Evolutionary conservation across 2,329 filamentous ascomycete species (phyloP).

Genomic region (Hypoxylon sp.): DNA sequence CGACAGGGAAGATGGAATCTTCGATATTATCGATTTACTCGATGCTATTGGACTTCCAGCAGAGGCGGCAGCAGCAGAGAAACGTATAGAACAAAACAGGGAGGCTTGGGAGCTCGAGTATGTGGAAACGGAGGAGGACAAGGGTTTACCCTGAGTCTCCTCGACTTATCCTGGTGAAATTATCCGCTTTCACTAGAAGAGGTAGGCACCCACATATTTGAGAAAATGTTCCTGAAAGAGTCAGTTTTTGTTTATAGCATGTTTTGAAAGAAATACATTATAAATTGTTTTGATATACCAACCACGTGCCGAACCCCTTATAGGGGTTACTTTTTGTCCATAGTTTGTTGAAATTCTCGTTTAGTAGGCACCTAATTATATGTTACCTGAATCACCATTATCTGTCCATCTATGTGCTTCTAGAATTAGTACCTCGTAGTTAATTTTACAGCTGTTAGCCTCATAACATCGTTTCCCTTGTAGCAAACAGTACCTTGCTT

Average conservation of each 20-base stretch:
- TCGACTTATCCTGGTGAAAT: no score
- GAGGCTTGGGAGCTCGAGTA: conserved; percentile 30
- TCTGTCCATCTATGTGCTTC: background rate
- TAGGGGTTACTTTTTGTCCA: background rate
- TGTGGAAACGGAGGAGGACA: background rate
- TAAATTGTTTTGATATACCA: background rate
- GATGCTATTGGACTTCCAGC: conserved; percentile 46
- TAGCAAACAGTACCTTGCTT: background rate
- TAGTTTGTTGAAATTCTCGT: background rate
- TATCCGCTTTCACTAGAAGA: no score
- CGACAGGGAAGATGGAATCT: conserved; percentile 61
- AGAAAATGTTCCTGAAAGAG: background rate
- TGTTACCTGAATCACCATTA: background rate
- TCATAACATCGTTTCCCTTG: background rate
- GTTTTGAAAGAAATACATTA: background rate
- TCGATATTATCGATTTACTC: conserved; percentile 50
- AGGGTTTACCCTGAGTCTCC: no score
- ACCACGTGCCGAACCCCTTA: background rate
- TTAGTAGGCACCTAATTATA: background rate
- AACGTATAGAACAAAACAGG: conserved; percentile 27
- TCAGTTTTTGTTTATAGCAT: background rate
- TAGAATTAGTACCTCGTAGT: background rate
- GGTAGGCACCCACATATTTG: background rate
- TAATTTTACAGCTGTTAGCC: background rate
- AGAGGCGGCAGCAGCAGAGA: conserved; percentile 44